These are phyloP conservation scores for Ophiostoma sp. DNA, from an alignment of 2,329 filamentous ascomycete species.

Conservation along the genomic window DNA sequence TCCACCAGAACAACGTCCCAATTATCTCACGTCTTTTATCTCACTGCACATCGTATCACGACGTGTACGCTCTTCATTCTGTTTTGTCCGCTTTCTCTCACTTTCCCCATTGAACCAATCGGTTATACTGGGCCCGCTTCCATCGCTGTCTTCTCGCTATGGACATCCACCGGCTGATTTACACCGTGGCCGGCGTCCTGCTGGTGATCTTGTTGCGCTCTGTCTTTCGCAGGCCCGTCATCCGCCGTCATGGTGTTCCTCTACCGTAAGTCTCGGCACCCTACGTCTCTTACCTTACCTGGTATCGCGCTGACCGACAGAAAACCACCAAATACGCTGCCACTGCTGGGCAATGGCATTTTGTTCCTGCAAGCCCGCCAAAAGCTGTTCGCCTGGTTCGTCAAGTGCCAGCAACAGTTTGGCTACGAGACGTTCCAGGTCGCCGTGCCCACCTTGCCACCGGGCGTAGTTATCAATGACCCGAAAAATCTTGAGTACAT, in stretches of 20 bases:
- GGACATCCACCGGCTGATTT: slow-evolving; percentile 21
- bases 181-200: slow-evolving; percentile 25
- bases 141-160: neutral
- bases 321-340: slow-evolving; percentile 53
- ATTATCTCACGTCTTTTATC: neutral
- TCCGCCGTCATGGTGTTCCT: slow-evolving; percentile 30
- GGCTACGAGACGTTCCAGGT: slow-evolving; percentile 63
- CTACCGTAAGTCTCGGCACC: slow-evolving; percentile 27
- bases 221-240: slow-evolving; percentile 27
- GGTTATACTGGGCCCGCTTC: neutral
- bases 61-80: neutral
- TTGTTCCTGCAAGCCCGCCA: slow-evolving; percentile 61
- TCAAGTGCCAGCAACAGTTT: slow-evolving; percentile 55
- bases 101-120: neutral
- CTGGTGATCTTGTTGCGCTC: slow-evolving; percentile 17
- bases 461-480: slow-evolving; percentile 63
- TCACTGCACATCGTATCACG: neutral
- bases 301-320: too few species aligned
- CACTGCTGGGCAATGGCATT: slow-evolving; percentile 61
- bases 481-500: slow-evolving; percentile 63
- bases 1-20: neutral
- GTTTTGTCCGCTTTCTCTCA: neutral
- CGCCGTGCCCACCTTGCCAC: slow-evolving; percentile 61
- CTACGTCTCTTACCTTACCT: too few species aligned
- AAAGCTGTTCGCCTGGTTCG: slow-evolving; percentile 63